A percentile compares a stretch with the other conserved stretches of the same genome.
phyloP scores from a whole-genome alignment of 306 rosid species.

The Cicer arietinum region DNA sequence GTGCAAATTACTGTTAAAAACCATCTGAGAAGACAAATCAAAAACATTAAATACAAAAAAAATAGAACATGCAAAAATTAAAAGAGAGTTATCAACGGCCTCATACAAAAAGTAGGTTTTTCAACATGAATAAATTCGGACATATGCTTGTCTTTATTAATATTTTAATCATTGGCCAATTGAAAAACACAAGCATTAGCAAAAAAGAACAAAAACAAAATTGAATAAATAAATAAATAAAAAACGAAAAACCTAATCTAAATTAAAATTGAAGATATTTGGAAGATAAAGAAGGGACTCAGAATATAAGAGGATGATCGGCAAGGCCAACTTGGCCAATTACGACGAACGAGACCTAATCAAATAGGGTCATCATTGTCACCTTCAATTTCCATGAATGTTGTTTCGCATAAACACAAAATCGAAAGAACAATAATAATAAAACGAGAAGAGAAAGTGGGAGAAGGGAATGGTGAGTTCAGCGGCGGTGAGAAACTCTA shows the following conservation, averaged over 20 bases:
- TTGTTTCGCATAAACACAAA: neutral
- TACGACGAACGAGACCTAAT: slow-evolving; percentile 99
- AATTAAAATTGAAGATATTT: too few species aligned
- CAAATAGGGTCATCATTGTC: slow-evolving; percentile 63
- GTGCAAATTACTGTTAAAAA: neutral
- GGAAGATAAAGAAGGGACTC: slow-evolving; percentile 52
- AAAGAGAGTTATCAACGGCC: slow-evolving; percentile 44
- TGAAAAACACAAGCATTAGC: too few species aligned
- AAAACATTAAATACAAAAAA: too few species aligned
- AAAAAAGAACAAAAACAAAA: too few species aligned
- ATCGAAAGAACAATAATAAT: too few species aligned
- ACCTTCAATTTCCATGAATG: neutral
- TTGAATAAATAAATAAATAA: neutral
- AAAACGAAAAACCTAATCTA: too few species aligned
- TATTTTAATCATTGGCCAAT: slow-evolving; percentile 68
- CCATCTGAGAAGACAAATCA: neutral
- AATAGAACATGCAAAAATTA: too few species aligned
- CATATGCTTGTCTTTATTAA: slow-evolving; percentile 81
- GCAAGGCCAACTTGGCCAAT: slow-evolving; percentile 78
- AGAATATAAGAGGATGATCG: slow-evolving; percentile 89
- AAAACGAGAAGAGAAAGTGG: neutral
- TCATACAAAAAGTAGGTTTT: slow-evolving; percentile 78
- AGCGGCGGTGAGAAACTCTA: neutral
- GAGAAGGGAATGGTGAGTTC: too few species aligned
- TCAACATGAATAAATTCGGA: slow-evolving; percentile 76